Evolutionary conservation across 345 rosid genomes (phyloP), one percentile per base, ranked within the genome.

Genomic region (Trapa bicornis): DNA sequence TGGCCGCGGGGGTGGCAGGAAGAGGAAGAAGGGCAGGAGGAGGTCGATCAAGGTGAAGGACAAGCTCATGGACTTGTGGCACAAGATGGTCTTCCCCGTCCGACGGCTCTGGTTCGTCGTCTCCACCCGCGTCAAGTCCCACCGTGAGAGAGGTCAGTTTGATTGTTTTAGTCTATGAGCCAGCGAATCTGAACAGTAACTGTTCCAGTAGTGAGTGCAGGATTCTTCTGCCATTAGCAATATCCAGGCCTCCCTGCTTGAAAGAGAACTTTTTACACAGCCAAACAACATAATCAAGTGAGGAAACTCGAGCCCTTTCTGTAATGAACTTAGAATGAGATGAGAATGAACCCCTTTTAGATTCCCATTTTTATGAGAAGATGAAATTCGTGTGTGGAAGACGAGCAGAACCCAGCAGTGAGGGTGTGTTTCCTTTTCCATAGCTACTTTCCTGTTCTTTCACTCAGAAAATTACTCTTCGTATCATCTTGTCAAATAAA

Each of bases 1-100:
- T 37, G 65, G 29, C 29, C 29, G 29, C 29, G 29, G 68, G 56
- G 70, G 71, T 16, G 63, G 69, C 6, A 52, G 32, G 43, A 63
- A 68, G 54, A 5, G 67, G 73, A 0, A 35, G 71, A 10, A 43
- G 32, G 33, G 73, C 1, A 39, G 72, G 41, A 35, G 45, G 63
- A 73, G 71, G 66, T 35, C 62, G 37, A 17, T 41, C 39, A 50
- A 56, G 38, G 62, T 52, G 5, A 41, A 53, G 74, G 74, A 70
- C 52, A 69, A 67, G 66, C 29, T 68, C 62, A 82, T 81, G 91
- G 85, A 86, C 43, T 75, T 43, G 71, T 82, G 83, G 87, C 77
- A 81, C 10, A 79, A 82, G 75, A 78, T 82, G 77, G 67, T 86
- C 69, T 81, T 84, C 68, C 91, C 88, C 60, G 81, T 82, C 67